Conservation (phyloP, 305 asterid genomes). For the Fraxinus xanthoxyloides region DNA sequence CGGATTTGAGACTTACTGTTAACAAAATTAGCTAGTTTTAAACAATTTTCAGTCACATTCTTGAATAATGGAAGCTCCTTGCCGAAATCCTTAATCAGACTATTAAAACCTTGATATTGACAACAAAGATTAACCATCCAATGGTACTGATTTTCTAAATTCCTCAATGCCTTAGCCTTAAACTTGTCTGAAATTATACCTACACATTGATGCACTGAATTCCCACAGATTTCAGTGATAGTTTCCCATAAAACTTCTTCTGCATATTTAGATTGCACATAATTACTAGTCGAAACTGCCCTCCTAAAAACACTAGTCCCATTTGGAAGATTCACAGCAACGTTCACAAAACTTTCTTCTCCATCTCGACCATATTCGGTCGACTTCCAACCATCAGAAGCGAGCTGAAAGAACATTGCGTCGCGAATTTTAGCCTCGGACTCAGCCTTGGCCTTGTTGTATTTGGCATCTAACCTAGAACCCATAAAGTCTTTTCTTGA, state of each 20-base stretch:
- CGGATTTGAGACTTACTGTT: constrained; percentile 66
- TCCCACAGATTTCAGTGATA: constrained; percentile 66
- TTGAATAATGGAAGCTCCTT: constrained; percentile 76
- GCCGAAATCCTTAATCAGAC: constrained; percentile 68
- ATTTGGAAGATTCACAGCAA: constrained; percentile 81
- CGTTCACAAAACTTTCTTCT: constrained; percentile 57
- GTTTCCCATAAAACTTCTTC: constrained; percentile 85
- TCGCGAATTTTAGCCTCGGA: constrained; percentile 85
- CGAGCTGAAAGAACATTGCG: constrained; percentile 93
- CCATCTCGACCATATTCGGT: constrained; percentile 33
- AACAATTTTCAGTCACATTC: constrained; percentile 62
- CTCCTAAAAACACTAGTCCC: constrained; percentile 74
- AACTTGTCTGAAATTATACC: constrained; percentile 93
- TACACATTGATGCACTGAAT: constrained; percentile 59
- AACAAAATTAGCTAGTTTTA: constrained; percentile 60
- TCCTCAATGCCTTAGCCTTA: constrained; percentile 69
- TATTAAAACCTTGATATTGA: constrained; percentile 66
- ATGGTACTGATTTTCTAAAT: constrained; percentile 66
- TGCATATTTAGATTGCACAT: constrained; percentile 59
- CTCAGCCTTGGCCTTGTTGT: constrained; percentile 56
- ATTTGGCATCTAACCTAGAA: constrained; percentile 58
- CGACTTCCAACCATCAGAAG: constrained; percentile 78
- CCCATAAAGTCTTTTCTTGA: constrained; percentile 60
- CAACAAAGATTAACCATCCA: constrained; percentile 97
- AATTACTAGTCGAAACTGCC: constrained; percentile 63